Evolutionary conservation across 2,329 filamentous ascomycete genomes (phyloP).

Genomic region (Balansia obtecta): DNA sequence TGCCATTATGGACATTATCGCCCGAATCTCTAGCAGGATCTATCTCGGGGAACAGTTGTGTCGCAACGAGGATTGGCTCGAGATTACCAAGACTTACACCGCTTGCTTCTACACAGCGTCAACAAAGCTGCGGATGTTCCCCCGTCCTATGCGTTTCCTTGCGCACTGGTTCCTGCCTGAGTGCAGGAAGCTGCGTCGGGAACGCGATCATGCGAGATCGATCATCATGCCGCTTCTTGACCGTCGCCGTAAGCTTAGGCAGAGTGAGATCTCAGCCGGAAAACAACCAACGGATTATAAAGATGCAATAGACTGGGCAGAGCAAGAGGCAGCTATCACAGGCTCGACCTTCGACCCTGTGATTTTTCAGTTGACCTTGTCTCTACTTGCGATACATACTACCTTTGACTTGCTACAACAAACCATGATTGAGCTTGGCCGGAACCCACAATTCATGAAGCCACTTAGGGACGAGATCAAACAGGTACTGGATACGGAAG

Average conservation of each 20-base stretch:
- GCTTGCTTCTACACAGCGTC: slow-evolving; percentile 22
- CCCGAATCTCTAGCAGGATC: slow-evolving; percentile 16
- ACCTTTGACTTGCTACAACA: slow-evolving; percentile 23
- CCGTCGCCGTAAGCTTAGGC: slow-evolving; percentile 28
- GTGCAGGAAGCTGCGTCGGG: slow-evolving; percentile 17
- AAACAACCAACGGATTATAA: slow-evolving; percentile 26
- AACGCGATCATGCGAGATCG: slow-evolving; percentile 3
- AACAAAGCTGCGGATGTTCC: slow-evolving; percentile 25
- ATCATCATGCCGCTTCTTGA: slow-evolving; percentile 27
- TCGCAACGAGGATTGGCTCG: slow-evolving; percentile 30
- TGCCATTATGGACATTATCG: slow-evolving; percentile 8
- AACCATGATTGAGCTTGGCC: slow-evolving; percentile 22
- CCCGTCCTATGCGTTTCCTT: slow-evolving; percentile 31
- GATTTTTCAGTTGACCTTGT: slow-evolving; percentile 12
- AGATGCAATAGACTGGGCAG: slow-evolving; percentile 44
- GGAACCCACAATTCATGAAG: slow-evolving; percentile 23
- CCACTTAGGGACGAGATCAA: slow-evolving; percentile 29
- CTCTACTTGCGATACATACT: slow-evolving; percentile 42
- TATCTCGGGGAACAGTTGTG: slow-evolving; percentile 23
- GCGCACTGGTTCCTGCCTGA: slow-evolving; percentile 31
- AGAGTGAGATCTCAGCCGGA: slow-evolving; percentile 13
- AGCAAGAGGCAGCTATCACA: slow-evolving; percentile 33
- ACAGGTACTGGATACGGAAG: slow-evolving; percentile 5
- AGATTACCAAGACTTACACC: slow-evolving; percentile 32
- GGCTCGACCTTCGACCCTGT: slow-evolving; percentile 8